Conservation (phyloP, 2,329 filamentous ascomycete species). For the Fusarium pseudocircinatum region DNA sequence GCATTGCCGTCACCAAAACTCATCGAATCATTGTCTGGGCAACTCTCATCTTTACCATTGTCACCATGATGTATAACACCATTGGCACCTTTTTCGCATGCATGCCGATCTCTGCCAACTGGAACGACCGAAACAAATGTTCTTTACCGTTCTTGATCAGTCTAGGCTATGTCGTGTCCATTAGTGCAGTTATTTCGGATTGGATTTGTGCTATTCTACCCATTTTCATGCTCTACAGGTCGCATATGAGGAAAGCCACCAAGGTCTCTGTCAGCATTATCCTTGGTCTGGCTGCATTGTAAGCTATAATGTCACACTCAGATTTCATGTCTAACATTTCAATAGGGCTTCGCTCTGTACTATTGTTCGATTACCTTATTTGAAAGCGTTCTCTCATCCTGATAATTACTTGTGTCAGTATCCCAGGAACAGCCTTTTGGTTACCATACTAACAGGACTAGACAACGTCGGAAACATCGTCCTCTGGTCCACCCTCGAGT, state of each 20-base stretch:
- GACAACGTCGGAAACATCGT: constrained; percentile 18
- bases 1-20: constrained; percentile 17
- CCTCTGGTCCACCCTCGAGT: constrained; percentile 30
- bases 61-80: neutral
- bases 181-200: constrained; percentile 4
- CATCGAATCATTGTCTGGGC: constrained; percentile 26
- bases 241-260: constrained; percentile 17
- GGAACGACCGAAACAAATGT: neutral
- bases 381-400: neutral
- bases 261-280: constrained; percentile 27
- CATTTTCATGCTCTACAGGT: constrained; percentile 27
- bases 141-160: neutral
- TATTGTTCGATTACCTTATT: constrained; percentile 23
- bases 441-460: neutral
- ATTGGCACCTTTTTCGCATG: constrained; percentile 6
- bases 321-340: rapidly evolving
- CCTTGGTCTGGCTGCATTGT: constrained; percentile 27
- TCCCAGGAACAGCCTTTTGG: rapidly evolving
- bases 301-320: rapidly evolving
- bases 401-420: constrained; percentile 19
- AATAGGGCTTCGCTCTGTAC: constrained; percentile 25
- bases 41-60: neutral
- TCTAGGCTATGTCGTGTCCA: constrained; percentile 18
- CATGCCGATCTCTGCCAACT: constrained; percentile 1
- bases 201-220: constrained; percentile 27